Percentiles rank a stretch among this genome's conserved stretches.
phyloP scores from a whole-genome alignment of 805 yeast species.

The Saccharomycopsis sp. region DNA sequence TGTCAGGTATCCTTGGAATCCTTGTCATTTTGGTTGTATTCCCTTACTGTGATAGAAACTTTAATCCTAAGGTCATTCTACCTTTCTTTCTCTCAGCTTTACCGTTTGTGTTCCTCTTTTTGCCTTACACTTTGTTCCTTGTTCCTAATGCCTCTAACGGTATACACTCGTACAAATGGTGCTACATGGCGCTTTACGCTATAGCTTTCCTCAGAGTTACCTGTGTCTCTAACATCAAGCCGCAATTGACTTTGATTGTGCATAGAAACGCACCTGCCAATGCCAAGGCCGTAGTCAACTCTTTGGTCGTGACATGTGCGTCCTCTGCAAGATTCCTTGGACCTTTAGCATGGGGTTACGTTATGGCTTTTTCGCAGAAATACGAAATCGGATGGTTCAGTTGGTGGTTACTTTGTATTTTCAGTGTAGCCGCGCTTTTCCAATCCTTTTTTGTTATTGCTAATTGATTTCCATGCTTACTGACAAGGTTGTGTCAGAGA shows the following conservation, averaged over 20 bases:
- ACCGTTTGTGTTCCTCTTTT: constrained; percentile 34
- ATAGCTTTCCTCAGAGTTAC: constrained; percentile 25
- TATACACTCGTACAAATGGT: background rate
- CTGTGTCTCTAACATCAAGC: constrained; percentile 36
- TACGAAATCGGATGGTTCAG: constrained; percentile 19
- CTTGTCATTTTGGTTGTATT: constrained; percentile 37
- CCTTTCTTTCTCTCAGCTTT: constrained; percentile 30
- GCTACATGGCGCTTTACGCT: constrained; percentile 12
- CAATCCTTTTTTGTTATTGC: constrained; percentile 8
- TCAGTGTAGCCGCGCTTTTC: constrained; percentile 6
- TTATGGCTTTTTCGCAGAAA: constrained; percentile 25
- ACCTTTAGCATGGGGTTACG: constrained; percentile 42
- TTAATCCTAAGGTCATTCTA: constrained; percentile 33
- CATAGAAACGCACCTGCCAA: constrained; percentile 40
- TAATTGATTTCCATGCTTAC: no score
- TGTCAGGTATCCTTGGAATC: constrained; percentile 40
- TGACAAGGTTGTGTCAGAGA: no score
- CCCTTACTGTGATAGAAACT: constrained; percentile 38
- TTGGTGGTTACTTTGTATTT: constrained; percentile 30
- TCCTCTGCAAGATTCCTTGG: constrained; percentile 44
- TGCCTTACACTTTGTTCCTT: constrained; percentile 40
- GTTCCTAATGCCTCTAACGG: constrained; percentile 23
- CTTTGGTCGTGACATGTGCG: constrained; percentile 37
- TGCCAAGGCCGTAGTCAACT: constrained; percentile 42
- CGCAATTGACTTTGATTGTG: constrained; percentile 39